These are phyloP conservation scores for Phialemonium atrogriseum DNA, from an alignment of 2,329 filamentous ascomycete genomes.

Conservation along the genomic window DNA sequence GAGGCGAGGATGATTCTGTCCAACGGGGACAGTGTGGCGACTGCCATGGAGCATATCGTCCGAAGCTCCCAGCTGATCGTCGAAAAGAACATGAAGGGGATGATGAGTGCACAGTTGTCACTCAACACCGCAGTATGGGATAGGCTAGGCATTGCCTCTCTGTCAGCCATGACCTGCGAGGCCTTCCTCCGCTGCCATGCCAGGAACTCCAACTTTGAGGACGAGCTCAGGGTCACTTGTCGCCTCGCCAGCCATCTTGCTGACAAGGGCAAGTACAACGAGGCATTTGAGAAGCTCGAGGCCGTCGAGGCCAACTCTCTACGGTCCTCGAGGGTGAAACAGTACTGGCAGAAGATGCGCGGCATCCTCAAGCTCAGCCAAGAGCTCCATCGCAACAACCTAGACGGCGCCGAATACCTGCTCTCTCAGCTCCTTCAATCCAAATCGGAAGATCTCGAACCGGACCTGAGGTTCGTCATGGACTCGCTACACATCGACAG, in stretches of 20 bases:
- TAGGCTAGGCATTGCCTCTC: slow-evolving; percentile 55
- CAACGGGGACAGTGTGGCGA: slow-evolving; percentile 56
- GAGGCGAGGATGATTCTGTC: slow-evolving; percentile 75
- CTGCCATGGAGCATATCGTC: slow-evolving; percentile 68
- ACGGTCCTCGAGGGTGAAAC: slow-evolving; percentile 68
- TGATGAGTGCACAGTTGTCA: slow-evolving; percentile 66
- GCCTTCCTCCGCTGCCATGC: slow-evolving; percentile 68
- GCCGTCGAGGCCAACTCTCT: slow-evolving; percentile 30
- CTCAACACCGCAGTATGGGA: slow-evolving; percentile 68
- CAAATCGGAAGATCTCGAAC: slow-evolving; percentile 26
- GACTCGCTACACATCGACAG: slow-evolving; percentile 45
- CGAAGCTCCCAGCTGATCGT: slow-evolving; percentile 76
- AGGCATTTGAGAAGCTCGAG: slow-evolving; percentile 55
- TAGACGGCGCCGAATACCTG: slow-evolving; percentile 41
- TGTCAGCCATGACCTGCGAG: slow-evolving; percentile 57
- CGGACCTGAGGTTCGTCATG: slow-evolving; percentile 41
- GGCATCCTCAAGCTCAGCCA: slow-evolving; percentile 57
- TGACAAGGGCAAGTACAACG: slow-evolving; percentile 61
- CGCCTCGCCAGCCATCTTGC: slow-evolving; percentile 60
- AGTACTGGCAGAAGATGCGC: slow-evolving; percentile 61
- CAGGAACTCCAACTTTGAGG: slow-evolving; percentile 54
- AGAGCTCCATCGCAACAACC: slow-evolving; percentile 48
- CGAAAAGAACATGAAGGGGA: slow-evolving; percentile 63
- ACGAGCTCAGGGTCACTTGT: slow-evolving; percentile 67
- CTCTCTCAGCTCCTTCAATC: slow-evolving; percentile 45